Evolutionary conservation across 768 basidiomycete genomes (phyloP).

Genomic region (Hericium alpestre): DNA sequence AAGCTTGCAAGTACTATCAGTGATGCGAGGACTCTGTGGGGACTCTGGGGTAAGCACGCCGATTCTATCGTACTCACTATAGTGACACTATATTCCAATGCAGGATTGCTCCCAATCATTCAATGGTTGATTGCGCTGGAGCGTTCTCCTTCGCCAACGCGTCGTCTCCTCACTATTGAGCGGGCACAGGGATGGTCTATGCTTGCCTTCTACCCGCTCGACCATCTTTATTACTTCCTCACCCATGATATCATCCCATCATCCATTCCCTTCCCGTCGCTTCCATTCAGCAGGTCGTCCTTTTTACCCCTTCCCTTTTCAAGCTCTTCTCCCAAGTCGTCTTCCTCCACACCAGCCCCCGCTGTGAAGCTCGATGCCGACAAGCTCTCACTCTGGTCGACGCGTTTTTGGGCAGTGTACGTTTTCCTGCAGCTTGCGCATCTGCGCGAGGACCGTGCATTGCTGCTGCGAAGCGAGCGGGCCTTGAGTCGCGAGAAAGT

Average conservation of each 20-base stretch:
- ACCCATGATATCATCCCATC: constrained; percentile 52
- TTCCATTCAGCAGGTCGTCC: constrained; percentile 8
- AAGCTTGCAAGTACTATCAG: constrained; percentile 48
- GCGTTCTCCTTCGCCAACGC: constrained; percentile 59
- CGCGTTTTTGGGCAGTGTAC: constrained; percentile 75
- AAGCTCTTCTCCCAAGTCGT: constrained; percentile 27
- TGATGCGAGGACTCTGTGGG: constrained; percentile 64
- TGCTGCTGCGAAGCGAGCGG: constrained; percentile 45
- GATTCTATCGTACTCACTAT: not conserved
- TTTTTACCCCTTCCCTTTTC: constrained; percentile 7
- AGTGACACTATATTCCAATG: not conserved
- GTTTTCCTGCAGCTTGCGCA: constrained; percentile 68
- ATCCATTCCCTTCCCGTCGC: constrained; percentile 29
- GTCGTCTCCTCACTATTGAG: constrained; percentile 62
- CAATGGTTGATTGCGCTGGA: constrained; percentile 75
- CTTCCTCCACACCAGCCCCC: constrained; percentile 17
- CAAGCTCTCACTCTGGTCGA: constrained; percentile 56
- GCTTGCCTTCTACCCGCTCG: constrained; percentile 71
- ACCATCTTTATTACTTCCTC: constrained; percentile 62
- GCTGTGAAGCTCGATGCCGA: constrained; percentile 33
- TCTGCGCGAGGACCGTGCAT: constrained; percentile 53
- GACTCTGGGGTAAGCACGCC: constrained; percentile 62
- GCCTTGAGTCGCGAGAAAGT: constrained; percentile 36
- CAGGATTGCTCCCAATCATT: constrained; percentile 68
- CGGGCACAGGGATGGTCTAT: constrained; percentile 71